Evolutionary conservation across 257 asterid species (phyloP).

Genomic region (Ajuga chamaepitys): DNA sequence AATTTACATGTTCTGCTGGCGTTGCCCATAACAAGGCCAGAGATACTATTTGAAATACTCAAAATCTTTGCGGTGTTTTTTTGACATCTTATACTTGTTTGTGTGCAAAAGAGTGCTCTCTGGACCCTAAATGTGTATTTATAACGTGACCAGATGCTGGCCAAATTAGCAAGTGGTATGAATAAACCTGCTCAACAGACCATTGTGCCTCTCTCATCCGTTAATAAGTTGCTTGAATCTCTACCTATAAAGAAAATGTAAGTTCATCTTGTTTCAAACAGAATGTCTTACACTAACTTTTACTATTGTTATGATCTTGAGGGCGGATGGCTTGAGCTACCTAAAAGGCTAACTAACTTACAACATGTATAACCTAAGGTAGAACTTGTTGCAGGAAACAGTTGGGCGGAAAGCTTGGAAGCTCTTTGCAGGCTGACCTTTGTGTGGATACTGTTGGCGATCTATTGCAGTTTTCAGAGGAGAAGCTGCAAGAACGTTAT

Average conservation of each 20-base stretch:
- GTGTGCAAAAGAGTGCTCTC: conserved; percentile 4
- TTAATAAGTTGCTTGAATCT: conserved; percentile 56
- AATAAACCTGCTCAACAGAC: conserved; percentile 98
- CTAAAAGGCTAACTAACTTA: conserved; percentile 2
- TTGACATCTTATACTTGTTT: not conserved
- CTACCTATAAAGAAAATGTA: conserved; percentile 86
- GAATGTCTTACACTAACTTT: not conserved
- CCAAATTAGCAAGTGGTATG: conserved; percentile 95
- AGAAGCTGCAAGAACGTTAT: conserved; percentile 74
- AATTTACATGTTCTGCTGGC: conserved; percentile 93
- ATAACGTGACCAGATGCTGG: conserved; percentile 72
- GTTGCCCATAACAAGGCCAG: conserved; percentile 91
- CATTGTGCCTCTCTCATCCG: conserved; percentile 71
- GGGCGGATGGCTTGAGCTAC: conserved; percentile 1
- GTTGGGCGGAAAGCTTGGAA: conserved; percentile 97
- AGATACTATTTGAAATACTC: conserved; percentile 6
- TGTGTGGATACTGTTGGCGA: conserved; percentile 85
- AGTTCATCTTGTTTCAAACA: conserved; percentile 14
- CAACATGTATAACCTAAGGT: not conserved
- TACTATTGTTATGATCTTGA: not conserved
- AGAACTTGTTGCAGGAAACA: conserved; percentile 66
- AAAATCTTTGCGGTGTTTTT: not conserved
- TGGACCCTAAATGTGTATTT: conserved; percentile 15
- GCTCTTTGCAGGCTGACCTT: conserved; percentile 70
- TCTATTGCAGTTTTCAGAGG: conserved; percentile 74